A percentile compares a stretch with the other conserved stretches of the same genome.
phyloP scores from a whole-genome alignment of 352 stramenopile genomes.

The Thraustochytrium striatum region DNA sequence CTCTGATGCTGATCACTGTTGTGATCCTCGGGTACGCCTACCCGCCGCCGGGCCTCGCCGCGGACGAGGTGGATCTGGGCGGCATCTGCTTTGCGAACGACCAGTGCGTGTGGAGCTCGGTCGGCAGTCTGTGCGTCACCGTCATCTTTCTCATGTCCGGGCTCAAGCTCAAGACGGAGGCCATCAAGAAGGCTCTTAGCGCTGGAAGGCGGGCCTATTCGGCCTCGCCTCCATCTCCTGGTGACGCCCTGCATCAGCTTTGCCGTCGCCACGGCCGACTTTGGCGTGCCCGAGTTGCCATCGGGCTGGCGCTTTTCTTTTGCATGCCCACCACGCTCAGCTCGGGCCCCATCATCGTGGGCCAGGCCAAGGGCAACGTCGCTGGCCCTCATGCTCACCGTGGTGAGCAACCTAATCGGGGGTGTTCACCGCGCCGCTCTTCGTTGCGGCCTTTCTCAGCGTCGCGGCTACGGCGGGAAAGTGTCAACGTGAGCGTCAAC shows the following conservation, averaged over 20 bases:
- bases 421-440: constrained; percentile 59
- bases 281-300: no score
- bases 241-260: constrained; percentile 56
- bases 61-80: constrained; percentile 40
- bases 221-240: constrained; percentile 53
- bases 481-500: constrained; percentile 29
- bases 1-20: constrained; percentile 46
- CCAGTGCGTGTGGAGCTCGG: constrained; percentile 34
- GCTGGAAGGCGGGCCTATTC: not conserved
- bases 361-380: constrained; percentile 58
- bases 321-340: constrained; percentile 57
- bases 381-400: constrained; percentile 58
- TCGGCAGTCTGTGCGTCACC: constrained; percentile 26
- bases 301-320: constrained; percentile 57
- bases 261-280: no score
- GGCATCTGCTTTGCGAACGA: constrained; percentile 15
- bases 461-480: not conserved
- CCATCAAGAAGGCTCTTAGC: constrained; percentile 33
- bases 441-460: constrained; percentile 42
- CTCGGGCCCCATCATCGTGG: constrained; percentile 54
- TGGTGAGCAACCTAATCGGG: constrained; percentile 59
- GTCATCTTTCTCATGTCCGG: constrained; percentile 52
- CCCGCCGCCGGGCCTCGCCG: constrained; percentile 15
- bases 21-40: constrained; percentile 44
- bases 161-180: constrained; percentile 52